Base-by-base conservation (phyloP, 805 yeast genomes). In the Tetrapisispora taiwanensis region DNA sequence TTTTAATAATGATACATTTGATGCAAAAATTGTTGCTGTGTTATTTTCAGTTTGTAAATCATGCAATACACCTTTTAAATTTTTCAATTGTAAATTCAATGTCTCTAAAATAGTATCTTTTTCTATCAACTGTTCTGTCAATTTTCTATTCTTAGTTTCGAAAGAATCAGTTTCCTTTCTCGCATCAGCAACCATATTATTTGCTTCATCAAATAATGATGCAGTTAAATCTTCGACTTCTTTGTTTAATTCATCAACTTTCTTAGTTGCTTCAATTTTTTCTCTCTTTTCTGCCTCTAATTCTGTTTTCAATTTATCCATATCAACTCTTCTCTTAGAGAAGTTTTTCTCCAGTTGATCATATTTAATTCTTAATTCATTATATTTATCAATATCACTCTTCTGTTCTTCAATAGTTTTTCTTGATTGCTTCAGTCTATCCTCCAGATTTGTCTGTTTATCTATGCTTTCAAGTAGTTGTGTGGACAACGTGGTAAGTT, bases 221-320 rank as follows among this genome's bases (percentile, higher is more conserved):
- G 81, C 85, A 1, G 88, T 76, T 39, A 86, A 64, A 33, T 85
- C 95, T 56, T 84, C 92, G 31, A 86, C 83, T 58, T 86, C 95
- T 28, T 72, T 75, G 48, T 81, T 76, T 41, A 86, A 63, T 46
- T 73, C 71, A 38, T 73, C 68, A 15, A 75, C 80, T 51, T 81
- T 84, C 10, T 64, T 66, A 50, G 80, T 82, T 0, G 86, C 81
- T 7, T 60, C 67, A 9, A 59, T 62, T 47, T 74, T 75, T 45
- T 54, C 62, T 36, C 58, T 58, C n/a, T 55, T 54, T 39, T 63
- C 67, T 4, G 57, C 46, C 20, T 52, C 54, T 20, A 68, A 39
- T 46, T 49, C 49, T 43, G 53, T 59, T 18, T 54, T 47, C n/a
- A 67, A 50, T 33, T 62, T 58, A 36, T 60, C 62, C 10, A 73